Percentiles rank a stretch among this genome's conserved stretches.
phyloP scores from a whole-genome alignment of 2,329 filamentous ascomycete genomes.

The Venturia pyrina region DNA sequence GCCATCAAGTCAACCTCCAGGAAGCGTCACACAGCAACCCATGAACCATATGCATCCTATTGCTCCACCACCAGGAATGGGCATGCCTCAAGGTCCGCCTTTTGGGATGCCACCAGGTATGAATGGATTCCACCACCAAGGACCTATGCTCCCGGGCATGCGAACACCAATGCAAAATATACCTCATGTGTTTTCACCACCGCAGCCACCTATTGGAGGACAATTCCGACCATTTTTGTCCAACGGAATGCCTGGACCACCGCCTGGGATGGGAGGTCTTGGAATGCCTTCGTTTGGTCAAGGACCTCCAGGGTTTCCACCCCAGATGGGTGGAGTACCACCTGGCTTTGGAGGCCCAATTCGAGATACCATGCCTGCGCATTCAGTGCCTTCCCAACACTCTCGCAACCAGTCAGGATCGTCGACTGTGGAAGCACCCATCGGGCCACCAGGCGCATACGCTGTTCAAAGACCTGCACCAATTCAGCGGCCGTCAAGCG shows the following conservation, averaged over 20 bases:
- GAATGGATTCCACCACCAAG: slow-evolving; percentile 41
- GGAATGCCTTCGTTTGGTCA: slow-evolving; percentile 47
- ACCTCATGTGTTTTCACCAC: slow-evolving; percentile 44
- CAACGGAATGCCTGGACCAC: slow-evolving; percentile 40
- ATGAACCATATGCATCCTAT: slow-evolving; percentile 19
- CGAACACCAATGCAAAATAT: slow-evolving; percentile 40
- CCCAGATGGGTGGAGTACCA: slow-evolving; percentile 25
- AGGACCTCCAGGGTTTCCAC: slow-evolving; percentile 46
- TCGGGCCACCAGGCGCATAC: slow-evolving; percentile 41
- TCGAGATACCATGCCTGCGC: slow-evolving; percentile 1
- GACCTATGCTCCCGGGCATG: slow-evolving; percentile 44
- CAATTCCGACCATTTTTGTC: slow-evolving; percentile 47
- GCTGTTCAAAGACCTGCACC: slow-evolving; percentile 76
- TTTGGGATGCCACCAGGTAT: slow-evolving; percentile 38
- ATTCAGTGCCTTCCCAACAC: slow-evolving; percentile 34
- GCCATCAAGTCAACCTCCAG: slow-evolving; percentile 9
- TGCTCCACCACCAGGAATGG: slow-evolving; percentile 46
- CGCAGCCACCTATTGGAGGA: slow-evolving; percentile 40
- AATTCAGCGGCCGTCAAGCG: slow-evolving; percentile 78
- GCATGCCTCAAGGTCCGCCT: slow-evolving; percentile 40
- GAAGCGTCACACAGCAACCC: not conserved
- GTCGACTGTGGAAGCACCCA: slow-evolving; percentile 47
- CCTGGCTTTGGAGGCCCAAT: slow-evolving; percentile 10
- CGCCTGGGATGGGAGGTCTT: slow-evolving; percentile 51
- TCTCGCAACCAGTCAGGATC: slow-evolving; percentile 66